Percentiles rank a stretch among this genome's conserved stretches.
Evolutionary conservation across 2,329 filamentous ascomycete species (phyloP).

Genomic region (Hansfordia pulvinata): DNA sequence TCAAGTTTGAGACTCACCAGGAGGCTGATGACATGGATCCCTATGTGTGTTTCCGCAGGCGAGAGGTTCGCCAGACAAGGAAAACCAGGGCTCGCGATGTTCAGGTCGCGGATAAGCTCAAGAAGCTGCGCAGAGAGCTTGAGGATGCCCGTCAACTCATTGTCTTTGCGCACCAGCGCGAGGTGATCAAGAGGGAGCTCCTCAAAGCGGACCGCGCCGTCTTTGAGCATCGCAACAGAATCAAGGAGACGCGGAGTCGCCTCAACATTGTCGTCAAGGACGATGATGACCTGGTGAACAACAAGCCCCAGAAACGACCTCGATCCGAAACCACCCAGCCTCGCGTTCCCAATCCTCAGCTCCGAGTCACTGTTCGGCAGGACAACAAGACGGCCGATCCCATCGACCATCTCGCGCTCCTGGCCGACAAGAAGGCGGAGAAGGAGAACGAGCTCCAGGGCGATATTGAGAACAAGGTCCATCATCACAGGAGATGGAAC

Average conservation of each 20-base stretch:
- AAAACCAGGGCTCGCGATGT: constrained; percentile 92
- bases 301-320: constrained; percentile 62
- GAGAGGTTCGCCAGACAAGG: constrained; percentile 84
- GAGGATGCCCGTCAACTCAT: constrained; percentile 79
- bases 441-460: constrained; percentile 68
- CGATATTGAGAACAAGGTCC: constrained; percentile 76
- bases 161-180: constrained; percentile 63
- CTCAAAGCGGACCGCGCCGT: constrained; percentile 62
- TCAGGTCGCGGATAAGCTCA: constrained; percentile 87
- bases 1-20: constrained; percentile 90
- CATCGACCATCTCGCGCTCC: constrained; percentile 61
- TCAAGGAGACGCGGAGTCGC: constrained; percentile 81
- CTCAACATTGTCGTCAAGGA: constrained; percentile 80
- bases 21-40: constrained; percentile 94
- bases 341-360: constrained; percentile 44
- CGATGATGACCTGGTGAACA: constrained; percentile 92
- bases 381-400: constrained; percentile 58
- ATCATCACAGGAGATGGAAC: constrained; percentile 88
- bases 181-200: constrained; percentile 65
- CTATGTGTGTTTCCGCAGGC: constrained; percentile 93
- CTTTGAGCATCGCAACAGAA: constrained; percentile 67
- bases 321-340: constrained; percentile 47
- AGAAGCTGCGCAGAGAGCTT: constrained; percentile 78
- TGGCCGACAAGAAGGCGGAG: constrained; percentile 67
- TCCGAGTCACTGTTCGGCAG: constrained; percentile 55